Base-by-base conservation (phyloP, 352 stramenopile species). In the Phytophthora hybrid region DNA sequence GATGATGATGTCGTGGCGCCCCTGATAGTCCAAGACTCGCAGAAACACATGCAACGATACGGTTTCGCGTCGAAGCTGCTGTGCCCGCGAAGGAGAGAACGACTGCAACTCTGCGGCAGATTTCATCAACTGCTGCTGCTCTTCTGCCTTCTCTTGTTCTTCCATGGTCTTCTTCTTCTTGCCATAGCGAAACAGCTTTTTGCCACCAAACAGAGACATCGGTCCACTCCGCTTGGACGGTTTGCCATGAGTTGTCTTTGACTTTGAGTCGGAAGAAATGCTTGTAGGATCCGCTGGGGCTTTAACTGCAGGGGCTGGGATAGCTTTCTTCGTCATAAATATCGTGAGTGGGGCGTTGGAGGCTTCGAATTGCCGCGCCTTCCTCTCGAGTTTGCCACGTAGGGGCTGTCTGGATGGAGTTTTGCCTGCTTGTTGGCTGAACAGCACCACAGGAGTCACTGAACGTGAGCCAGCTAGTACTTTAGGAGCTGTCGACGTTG, bases 371-470 rank as follows among this genome's bases (percentile, higher is more conserved):
- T 84, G 68, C 4, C 63, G 26, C 0, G 83, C 37, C 23, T 83
- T 88, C 3, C 77, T 57, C 19, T 80, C 74, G 7, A 89, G 55
- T 21, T 80, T 76, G 1, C 64, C 74, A 8, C 37, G 44, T 0
- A 90, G 29, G 32, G 58, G 19, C 3, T 53, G 61, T 0, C 73
- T 61, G 31, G 19, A 26, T 0, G 69, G 29, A 14, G 57, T 70
- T 62, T 91, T 91, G 0, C 34, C 29, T 29, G 73, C 57, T 31
- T 84, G 74, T 0, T 81, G 73, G 23, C 76, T 80, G 21, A 67
- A 81, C 14, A 85, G 26, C 19, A 88, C 65, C 0, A 56, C 49
- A 1, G 34, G 13, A 31, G 14, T 13, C 4, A 23, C 32, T 37
- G 13, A 29, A 8, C 18, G 32, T 4, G 11, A 37, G 66, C 31